Percentiles rank a stretch among this genome's conserved stretches.
phyloP scores from a whole-genome alignment of 2,329 filamentous ascomycete species.

The Fusarium udum region DNA sequence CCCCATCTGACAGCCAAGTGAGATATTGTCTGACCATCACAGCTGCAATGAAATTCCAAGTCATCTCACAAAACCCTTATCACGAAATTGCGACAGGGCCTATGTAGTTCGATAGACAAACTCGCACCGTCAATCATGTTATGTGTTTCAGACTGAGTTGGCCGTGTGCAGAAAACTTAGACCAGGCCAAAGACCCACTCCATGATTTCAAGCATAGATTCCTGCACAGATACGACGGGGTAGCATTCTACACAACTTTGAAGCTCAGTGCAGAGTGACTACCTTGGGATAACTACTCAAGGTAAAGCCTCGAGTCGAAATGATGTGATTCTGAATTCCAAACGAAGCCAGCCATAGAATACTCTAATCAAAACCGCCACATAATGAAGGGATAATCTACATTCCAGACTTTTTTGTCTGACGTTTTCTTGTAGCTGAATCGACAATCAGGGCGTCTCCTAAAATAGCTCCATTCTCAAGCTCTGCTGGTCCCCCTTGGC shows the following conservation, averaged over 20 bases:
- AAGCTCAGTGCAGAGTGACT: constrained; percentile 6
- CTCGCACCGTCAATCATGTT: not conserved
- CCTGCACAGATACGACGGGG: not conserved
- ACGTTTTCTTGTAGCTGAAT: constrained; percentile 19
- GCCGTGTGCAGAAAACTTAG: not conserved
- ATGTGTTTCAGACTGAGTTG: not conserved
- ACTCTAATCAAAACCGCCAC: constrained; percentile 19
- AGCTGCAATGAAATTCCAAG: not conserved
- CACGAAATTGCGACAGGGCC: not conserved
- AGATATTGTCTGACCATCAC: not conserved
- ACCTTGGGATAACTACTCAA: not conserved
- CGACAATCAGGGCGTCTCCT: constrained; percentile 21
- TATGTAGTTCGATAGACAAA: not conserved
- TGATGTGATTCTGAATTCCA: constrained; percentile 23
- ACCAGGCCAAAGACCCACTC: not conserved
- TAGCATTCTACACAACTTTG: not conserved
- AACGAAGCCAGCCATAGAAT: constrained; percentile 8
- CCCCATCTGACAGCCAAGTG: not conserved
- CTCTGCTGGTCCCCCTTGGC: constrained; percentile 8
- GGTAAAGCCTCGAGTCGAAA: constrained; percentile 17
- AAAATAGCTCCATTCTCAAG: constrained; percentile 28
- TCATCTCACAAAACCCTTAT: not conserved
- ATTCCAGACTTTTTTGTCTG: constrained; percentile 30
- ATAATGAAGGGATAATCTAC: constrained; percentile 25
- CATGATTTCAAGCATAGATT: not conserved